Base-by-base conservation (phyloP, 2,329 filamentous ascomycete genomes). In the Bipolaris bicolor region DNA sequence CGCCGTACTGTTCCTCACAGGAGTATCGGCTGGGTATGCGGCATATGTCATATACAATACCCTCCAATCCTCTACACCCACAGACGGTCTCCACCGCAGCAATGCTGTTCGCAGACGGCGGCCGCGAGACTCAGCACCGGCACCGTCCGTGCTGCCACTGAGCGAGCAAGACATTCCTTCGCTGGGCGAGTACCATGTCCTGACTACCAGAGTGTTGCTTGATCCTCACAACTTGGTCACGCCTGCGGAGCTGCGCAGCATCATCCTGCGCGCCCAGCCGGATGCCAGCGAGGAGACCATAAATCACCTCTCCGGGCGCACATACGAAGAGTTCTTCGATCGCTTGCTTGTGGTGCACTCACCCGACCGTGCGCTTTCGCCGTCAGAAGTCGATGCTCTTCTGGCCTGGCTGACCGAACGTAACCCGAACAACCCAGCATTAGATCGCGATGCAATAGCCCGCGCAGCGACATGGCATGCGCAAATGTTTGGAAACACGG, bases 81-180 rank as follows among this genome's bases (percentile, higher is more conserved):
- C 52, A 24, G 58, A 63, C 41, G 61, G 67, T 13, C 77, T 91
- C 29, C 88, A 85, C 64, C 81, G 89, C 60, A 88, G 88, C 70
- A 90, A 90, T 74, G 88, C 89, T 10, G 71, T 90, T 36, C 86
- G 88, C 60, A 83, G 84, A 45, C 66, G 66, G 5, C 65, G 62
- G 48, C 58, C 77, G 76, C 52, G 62, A 34, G 57, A 58, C 16
- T 61, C 61, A 3, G 60, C 59, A 31, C 53, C 62, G 6, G 63
- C 65, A 20, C 66, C 61, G 43, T 24, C 40, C 13, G 36, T 49
- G 5, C 52, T 34, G 43, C 62, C 50, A 49, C 58, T 40, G 51
- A 64, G 24, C 64, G 65, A 69, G 40, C 61, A 65, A 41, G 58
- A 70, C 26, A 39, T 67, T 11, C 55, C 60, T 24, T 46, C 64